Percentiles rank a stretch among this genome's conserved stretches.
These are phyloP conservation scores for Phallus indusiatus DNA, from an alignment of 768 basidiomycete genomes.

Conservation along the genomic window DNA sequence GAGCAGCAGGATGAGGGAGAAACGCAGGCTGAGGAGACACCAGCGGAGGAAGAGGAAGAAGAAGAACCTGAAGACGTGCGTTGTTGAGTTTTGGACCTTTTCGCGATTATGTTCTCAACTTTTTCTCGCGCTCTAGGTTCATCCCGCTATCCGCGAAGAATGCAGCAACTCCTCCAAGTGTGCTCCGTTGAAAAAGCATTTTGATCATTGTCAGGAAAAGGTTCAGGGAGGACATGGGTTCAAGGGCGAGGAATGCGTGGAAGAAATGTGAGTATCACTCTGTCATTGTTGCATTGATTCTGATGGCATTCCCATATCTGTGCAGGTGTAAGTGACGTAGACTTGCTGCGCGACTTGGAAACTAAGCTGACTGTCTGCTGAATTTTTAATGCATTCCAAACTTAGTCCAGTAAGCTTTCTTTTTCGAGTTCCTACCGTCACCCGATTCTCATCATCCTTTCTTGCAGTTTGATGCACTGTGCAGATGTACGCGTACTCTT, in stretches of 20 bases:
- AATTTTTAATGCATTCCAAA: slow-evolving; percentile 8
- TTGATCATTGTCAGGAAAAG: slow-evolving; percentile 86
- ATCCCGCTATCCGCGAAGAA: slow-evolving; percentile 66
- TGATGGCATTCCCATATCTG: background rate
- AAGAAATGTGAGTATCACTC: slow-evolving; percentile 65
- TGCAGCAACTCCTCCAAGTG: slow-evolving; percentile 63
- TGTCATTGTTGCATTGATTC: background rate
- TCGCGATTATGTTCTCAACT: background rate
- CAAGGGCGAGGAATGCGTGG: slow-evolving; percentile 88
- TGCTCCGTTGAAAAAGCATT: slow-evolving; percentile 64
- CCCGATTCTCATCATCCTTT: background rate
- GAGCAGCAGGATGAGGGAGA: slow-evolving; percentile 12
- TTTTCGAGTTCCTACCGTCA: slow-evolving; percentile 1
- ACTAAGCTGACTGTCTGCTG: background rate
- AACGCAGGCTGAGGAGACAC: slow-evolving; percentile 31
- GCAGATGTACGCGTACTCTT: slow-evolving; percentile 67
- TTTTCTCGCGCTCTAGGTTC: slow-evolving; percentile 33
- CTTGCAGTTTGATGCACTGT: slow-evolving; percentile 80
- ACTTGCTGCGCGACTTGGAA: background rate
- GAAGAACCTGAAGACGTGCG: slow-evolving; percentile 78
- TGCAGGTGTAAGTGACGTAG: background rate
- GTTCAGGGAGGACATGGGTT: slow-evolving; percentile 73
- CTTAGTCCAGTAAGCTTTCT: slow-evolving; percentile 61
- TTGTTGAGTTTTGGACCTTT: slow-evolving; percentile 14
- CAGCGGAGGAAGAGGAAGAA: slow-evolving; percentile 38